Conservation (phyloP, 768 basidiomycete species). For the Infundibulicybe gibba region DNA sequence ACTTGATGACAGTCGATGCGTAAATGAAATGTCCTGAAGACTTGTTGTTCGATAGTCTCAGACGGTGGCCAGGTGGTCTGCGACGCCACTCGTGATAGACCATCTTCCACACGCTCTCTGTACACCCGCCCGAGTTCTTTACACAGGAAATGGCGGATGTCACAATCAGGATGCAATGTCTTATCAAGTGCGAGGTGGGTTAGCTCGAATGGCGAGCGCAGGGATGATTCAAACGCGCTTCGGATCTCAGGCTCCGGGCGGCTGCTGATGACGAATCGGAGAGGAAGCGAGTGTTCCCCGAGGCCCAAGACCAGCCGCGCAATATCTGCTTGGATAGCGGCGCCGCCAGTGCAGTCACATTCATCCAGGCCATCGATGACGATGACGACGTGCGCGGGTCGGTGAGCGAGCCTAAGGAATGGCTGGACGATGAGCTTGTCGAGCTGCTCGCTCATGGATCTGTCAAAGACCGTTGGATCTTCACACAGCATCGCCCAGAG, state of each 20-base stretch:
- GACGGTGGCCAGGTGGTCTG: not conserved
- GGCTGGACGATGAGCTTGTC: constrained; percentile 6
- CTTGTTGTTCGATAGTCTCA: not conserved
- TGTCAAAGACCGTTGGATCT: constrained; percentile 3
- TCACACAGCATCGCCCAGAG: constrained; percentile 3
- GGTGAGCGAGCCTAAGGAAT: not conserved
- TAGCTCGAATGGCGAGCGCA: constrained; percentile 1
- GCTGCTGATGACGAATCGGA: constrained; percentile 6
- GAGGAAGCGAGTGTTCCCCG: not conserved
- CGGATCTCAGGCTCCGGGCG: constrained; percentile 6
- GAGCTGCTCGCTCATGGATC: not conserved
- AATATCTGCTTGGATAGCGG: constrained; percentile 4
- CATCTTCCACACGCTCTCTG: not conserved
- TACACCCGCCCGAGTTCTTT: not conserved
- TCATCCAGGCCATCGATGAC: not conserved
- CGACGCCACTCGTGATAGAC: not conserved
- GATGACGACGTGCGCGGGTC: not conserved
- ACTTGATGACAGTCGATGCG: constrained; percentile 7
- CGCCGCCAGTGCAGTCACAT: constrained; percentile 1
- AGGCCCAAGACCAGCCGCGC: constrained; percentile 5
- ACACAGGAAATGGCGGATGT: constrained; percentile 4
- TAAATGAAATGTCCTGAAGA: constrained; percentile 7
- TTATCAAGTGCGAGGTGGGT: constrained; percentile 2
- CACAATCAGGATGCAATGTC: constrained; percentile 4
- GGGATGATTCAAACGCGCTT: constrained; percentile 4